Conservation (phyloP, 139 green algal genomes). For the Trebouxia sp. region DNA sequence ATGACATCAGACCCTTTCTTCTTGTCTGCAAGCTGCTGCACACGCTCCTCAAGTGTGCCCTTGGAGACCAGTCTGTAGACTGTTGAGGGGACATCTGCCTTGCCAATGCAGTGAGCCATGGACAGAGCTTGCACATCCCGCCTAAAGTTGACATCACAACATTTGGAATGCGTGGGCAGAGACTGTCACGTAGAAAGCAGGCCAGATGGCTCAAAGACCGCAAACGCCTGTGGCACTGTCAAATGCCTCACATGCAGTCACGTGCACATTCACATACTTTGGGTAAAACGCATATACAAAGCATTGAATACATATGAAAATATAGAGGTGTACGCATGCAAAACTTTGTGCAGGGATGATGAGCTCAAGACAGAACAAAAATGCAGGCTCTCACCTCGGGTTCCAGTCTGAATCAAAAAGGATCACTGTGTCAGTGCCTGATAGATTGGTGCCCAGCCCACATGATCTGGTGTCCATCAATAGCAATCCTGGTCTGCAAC, state of each 20-base stretch:
- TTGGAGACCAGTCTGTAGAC: constrained; percentile 55
- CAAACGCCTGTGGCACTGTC: too few relatives aligned
- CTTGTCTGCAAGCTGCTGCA: constrained; percentile 56
- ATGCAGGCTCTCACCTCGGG: constrained; percentile 52
- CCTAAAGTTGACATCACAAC: not conserved
- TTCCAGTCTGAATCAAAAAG: constrained; percentile 82
- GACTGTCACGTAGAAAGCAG: too few relatives aligned
- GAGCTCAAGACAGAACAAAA: too few relatives aligned
- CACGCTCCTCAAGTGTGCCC: constrained; percentile 59
- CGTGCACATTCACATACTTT: too few relatives aligned
- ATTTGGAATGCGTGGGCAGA: not conserved
- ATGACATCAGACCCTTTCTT: constrained; percentile 43
- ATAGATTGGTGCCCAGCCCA: constrained; percentile 78
- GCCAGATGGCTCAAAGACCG: too few relatives aligned
- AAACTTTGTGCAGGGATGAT: too few relatives aligned
- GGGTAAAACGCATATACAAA: too few relatives aligned
- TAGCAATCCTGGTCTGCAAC: constrained; percentile 49
- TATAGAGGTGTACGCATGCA: too few relatives aligned
- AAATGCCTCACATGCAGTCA: too few relatives aligned
- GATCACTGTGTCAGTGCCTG: constrained; percentile 52
- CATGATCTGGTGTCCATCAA: constrained; percentile 57
- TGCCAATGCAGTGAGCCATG: constrained; percentile 24
- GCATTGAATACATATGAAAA: too few relatives aligned
- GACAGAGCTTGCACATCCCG: constrained; percentile 21
- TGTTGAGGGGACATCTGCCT: constrained; percentile 4